These are phyloP conservation scores for Coemansia sp. DNA, from an alignment of 192 early-diverging fungal genomes.

Conservation along the genomic window DNA sequence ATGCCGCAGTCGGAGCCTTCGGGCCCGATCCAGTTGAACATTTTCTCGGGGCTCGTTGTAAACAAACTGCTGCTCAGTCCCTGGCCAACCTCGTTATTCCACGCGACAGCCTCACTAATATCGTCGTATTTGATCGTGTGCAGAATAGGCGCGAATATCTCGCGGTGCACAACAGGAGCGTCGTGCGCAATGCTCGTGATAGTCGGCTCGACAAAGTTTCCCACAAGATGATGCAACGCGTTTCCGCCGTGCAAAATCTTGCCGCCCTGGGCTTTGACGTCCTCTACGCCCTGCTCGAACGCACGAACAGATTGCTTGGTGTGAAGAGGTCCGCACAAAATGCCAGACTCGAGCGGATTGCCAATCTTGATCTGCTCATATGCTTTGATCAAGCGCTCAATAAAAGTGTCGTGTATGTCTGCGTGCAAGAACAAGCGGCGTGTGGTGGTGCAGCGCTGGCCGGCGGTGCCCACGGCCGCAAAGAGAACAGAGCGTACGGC, in stretches of 20 bases:
- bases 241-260: slow-evolving; percentile 83
- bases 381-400: slow-evolving; percentile 75
- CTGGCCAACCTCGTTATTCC: slow-evolving; percentile 89
- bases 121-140: slow-evolving; percentile 79
- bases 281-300: slow-evolving; percentile 73
- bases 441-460: slow-evolving; percentile 94
- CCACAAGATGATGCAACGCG: slow-evolving; percentile 65
- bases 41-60: slow-evolving; percentile 72
- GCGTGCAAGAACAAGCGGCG: slow-evolving; percentile 88
- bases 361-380: slow-evolving; percentile 87
- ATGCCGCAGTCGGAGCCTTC: slow-evolving; percentile 89
- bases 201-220: slow-evolving; percentile 93
- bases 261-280: slow-evolving; percentile 82
- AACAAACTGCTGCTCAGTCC: slow-evolving; percentile 86
- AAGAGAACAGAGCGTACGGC: slow-evolving; percentile 85
- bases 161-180: slow-evolving; percentile 83
- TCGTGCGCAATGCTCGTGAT: slow-evolving; percentile 77
- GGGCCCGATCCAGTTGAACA: slow-evolving; percentile 93
- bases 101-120: slow-evolving; percentile 80
- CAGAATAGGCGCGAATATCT: slow-evolving; percentile 94
- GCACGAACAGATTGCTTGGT: slow-evolving; percentile 77
- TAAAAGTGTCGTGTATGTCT: slow-evolving; percentile 80
- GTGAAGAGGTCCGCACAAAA: slow-evolving; percentile 92
- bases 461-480: slow-evolving; percentile 94
- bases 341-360: slow-evolving; percentile 77